Conservation (phyloP, 352 stramenopile species). For the Phytophthora hybrid region DNA sequence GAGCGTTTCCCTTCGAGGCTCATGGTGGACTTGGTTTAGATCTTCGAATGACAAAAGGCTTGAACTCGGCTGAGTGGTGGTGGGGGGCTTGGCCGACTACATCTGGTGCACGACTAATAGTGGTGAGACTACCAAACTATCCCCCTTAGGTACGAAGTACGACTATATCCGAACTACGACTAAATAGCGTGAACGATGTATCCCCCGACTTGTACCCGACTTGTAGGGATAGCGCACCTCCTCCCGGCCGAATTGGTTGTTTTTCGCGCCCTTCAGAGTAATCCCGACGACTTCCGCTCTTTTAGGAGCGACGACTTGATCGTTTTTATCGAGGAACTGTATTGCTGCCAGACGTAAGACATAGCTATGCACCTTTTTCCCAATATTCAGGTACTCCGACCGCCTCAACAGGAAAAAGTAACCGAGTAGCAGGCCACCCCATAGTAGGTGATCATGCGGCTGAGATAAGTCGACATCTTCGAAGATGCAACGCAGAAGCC, state of each 20-base stretch:
- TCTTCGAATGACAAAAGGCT: no score
- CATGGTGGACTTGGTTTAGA: no score
- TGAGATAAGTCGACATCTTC: neutral
- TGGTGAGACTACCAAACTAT: no score
- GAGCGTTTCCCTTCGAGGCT: no score
- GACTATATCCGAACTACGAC: no score
- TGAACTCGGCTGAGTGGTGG: no score
- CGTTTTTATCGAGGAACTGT: neutral
- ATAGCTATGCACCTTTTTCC: constrained; percentile 15
- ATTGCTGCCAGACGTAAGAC: constrained; percentile 16
- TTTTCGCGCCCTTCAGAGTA: neutral
- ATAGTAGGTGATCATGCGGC: constrained; percentile 15
- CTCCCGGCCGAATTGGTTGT: neutral
- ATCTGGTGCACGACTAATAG: no score
- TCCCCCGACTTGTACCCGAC: neutral
- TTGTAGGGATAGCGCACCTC: neutral
- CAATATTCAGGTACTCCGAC: constrained; percentile 28
- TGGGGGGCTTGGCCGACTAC: no score
- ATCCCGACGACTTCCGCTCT: neutral
- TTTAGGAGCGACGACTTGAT: neutral
- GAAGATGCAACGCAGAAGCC: constrained; percentile 7
- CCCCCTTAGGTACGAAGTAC: no score
- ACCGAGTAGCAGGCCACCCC: constrained; percentile 22
- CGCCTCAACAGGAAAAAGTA: constrained; percentile 32
- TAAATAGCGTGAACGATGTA: no score